Conservation (phyloP, 73 alveolate genomes). For the Diophrys appendiculata region DNA sequence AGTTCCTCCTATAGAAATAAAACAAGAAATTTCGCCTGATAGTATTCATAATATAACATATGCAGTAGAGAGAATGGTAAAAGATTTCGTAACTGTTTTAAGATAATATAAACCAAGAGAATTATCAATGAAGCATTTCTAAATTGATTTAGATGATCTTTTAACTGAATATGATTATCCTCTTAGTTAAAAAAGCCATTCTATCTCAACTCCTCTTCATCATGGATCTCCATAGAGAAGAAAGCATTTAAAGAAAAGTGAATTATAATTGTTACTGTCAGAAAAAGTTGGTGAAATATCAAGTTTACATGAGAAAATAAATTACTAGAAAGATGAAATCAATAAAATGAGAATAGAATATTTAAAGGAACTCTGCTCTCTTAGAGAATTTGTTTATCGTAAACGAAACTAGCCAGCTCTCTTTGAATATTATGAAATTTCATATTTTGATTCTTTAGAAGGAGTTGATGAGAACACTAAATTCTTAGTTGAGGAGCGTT, state of each 20-base stretch:
- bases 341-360: slow-evolving; percentile 14
- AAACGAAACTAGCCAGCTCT: slow-evolving; percentile 9
- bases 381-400: slow-evolving; percentile 19
- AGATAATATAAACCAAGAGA: neutral
- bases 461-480: slow-evolving; percentile 8
- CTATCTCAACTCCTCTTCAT: neutral
- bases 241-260: neutral
- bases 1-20: too few species aligned
- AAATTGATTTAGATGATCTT: neutral
- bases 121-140: neutral
- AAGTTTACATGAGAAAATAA: neutral
- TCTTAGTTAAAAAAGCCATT: neutral
- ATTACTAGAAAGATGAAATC: neutral
- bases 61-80: neutral
- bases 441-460: slow-evolving; percentile 14
- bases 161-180: neutral
- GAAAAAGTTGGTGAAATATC: neutral
- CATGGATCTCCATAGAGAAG: neutral
- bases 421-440: slow-evolving; percentile 20
- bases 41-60: too few species aligned
- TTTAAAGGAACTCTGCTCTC: slow-evolving; percentile 15
- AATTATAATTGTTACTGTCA: neutral
- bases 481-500: slow-evolving; percentile 1
- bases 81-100: neutral
- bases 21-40: neutral